Conservation (phyloP, 306 rosid genomes). For the Sesbania bispinosa region DNA sequence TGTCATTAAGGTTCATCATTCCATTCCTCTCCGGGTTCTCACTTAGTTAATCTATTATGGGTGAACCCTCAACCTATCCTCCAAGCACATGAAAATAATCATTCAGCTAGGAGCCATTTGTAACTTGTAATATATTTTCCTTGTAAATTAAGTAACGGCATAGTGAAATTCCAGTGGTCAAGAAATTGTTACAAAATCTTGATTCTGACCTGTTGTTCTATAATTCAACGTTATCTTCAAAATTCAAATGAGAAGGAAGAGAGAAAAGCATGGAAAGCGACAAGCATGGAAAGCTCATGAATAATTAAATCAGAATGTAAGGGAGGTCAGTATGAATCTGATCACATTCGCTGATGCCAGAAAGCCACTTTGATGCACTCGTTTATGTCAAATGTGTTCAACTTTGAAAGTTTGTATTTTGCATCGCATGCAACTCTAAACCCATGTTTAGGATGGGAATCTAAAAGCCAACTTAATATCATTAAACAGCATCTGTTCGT, state of each 20-base stretch:
- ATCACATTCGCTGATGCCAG: not conserved
- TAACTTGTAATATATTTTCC: conserved; percentile 16
- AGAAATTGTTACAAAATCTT: conserved; percentile 11
- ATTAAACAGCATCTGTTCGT: too few species aligned
- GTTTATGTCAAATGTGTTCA: not conserved
- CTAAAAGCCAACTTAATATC: too few species aligned
- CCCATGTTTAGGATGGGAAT: not conserved
- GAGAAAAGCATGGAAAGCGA: not conserved
- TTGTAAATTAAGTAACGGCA: conserved; percentile 31
- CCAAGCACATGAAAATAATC: not conserved
- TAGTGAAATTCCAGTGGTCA: conserved; percentile 14
- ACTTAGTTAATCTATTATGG: conserved; percentile 8
- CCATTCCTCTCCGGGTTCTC: not conserved
- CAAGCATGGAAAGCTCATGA: not conserved
- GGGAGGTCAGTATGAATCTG: not conserved
- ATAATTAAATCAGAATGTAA: not conserved
- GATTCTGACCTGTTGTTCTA: not conserved
- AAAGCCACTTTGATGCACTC: not conserved
- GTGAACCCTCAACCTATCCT: not conserved
- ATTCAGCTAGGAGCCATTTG: not conserved
- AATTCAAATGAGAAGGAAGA: not conserved
- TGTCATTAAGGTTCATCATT: not conserved
- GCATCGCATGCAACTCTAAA: not conserved
- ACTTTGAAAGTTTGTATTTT: not conserved
- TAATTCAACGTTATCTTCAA: not conserved